Percentiles rank a stretch among this genome's conserved stretches.
phyloP scores from a whole-genome alignment of 2,329 filamentous ascomycete genomes.

The Colletotrichum neosansevieriae region DNA sequence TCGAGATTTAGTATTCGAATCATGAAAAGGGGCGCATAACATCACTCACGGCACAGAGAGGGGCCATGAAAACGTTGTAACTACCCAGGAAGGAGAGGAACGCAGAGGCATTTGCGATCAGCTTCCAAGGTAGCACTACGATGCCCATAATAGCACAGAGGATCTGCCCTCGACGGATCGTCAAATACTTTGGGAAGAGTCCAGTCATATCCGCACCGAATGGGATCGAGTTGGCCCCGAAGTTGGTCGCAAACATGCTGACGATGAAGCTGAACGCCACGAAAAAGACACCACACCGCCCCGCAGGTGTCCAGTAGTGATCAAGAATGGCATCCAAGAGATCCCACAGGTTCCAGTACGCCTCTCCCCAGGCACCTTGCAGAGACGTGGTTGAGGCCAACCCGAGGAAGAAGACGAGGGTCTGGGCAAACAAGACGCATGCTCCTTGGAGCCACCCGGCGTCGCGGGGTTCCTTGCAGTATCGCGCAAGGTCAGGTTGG shows the following conservation, averaged over 20 bases:
- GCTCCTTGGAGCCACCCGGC: slow-evolving; percentile 48
- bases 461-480: slow-evolving; percentile 48
- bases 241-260: slow-evolving; percentile 44
- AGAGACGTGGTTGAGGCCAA: slow-evolving; percentile 49
- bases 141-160: slow-evolving; percentile 48
- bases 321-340: slow-evolving; percentile 52
- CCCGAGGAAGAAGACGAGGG: slow-evolving; percentile 48
- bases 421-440: slow-evolving; percentile 43
- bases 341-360: slow-evolving; percentile 54
- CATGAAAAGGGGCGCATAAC: neutral
- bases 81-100: slow-evolving; percentile 46
- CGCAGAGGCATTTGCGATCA: slow-evolving; percentile 42
- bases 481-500: slow-evolving; percentile 53
- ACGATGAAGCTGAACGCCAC: slow-evolving; percentile 43
- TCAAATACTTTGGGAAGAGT: slow-evolving; percentile 48
- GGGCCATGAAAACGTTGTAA: slow-evolving; percentile 47
- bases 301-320: slow-evolving; percentile 48
- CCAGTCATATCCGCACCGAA: slow-evolving; percentile 51
- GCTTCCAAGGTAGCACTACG: slow-evolving; percentile 49
- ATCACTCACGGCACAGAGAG: slow-evolving; percentile 43
- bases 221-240: slow-evolving; percentile 48
- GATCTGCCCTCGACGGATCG: slow-evolving; percentile 49
- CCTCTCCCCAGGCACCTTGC: slow-evolving; percentile 50
- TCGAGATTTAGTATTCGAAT: neutral
- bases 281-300: slow-evolving; percentile 50